Percentiles rank a stretch among this genome's conserved stretches.
Conservation (phyloP, 2,329 filamentous ascomycete species). For the Aspergillus awamori region DNA sequence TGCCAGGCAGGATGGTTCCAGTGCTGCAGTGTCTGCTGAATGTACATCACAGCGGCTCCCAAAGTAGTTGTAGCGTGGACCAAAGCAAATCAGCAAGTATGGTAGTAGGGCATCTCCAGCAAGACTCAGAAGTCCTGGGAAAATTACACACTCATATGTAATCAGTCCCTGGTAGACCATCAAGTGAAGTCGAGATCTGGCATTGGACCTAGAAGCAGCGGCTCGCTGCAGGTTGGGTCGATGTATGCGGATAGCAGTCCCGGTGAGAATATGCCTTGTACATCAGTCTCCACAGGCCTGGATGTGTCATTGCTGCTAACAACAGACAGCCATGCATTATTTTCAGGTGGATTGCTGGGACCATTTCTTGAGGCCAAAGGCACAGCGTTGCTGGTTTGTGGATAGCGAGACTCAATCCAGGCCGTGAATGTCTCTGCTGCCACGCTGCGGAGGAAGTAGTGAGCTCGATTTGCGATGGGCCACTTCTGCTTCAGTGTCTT, state of each 20-base stretch:
- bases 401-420: conserved; percentile 15
- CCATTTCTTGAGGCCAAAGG: conserved; percentile 4
- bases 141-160: too few relatives aligned
- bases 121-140: not conserved
- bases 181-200: conserved; percentile 8
- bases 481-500: conserved; percentile 36
- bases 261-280: conserved; percentile 30
- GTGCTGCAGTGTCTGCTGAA: not conserved
- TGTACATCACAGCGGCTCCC: not conserved
- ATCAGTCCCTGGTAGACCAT: not conserved
- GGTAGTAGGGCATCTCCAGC: not conserved
- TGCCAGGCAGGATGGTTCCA: not conserved
- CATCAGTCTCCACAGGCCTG: conserved; percentile 20
- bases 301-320: not conserved
- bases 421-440: conserved; percentile 29
- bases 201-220: conserved; percentile 7
- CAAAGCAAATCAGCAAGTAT: not conserved
- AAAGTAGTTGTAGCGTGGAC: not conserved
- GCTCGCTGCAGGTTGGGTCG: conserved; percentile 31
- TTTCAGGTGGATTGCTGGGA: not conserved
- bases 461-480: conserved; percentile 33
- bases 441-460: conserved; percentile 30
- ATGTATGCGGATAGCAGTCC: conserved; percentile 32
- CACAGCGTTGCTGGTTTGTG: conserved; percentile 4
- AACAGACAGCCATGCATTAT: conserved; percentile 1